Evolutionary conservation across 108 stramenopile genomes (phyloP).

Genomic region (Fistulifera solaris): DNA sequence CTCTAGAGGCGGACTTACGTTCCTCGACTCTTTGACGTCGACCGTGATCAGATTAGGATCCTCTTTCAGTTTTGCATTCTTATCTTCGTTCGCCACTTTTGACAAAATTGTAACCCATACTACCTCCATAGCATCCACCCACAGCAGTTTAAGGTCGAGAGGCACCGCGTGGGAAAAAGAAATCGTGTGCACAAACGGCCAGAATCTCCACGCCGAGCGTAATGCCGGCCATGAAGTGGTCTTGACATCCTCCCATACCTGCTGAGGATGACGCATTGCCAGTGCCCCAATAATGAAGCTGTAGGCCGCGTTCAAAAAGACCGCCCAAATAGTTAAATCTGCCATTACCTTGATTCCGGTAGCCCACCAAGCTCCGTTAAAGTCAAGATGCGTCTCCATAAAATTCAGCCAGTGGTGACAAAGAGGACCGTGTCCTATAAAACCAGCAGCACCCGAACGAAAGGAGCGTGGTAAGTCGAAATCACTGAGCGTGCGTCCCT

Average conservation of each 20-base stretch:
- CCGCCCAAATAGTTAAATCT: slow-evolving; percentile 18
- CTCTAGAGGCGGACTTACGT: slow-evolving; percentile 6
- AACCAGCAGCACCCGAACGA: slow-evolving; percentile 49
- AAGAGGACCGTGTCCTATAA: slow-evolving; percentile 69
- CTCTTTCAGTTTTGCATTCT: slow-evolving; percentile 12
- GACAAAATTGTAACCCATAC: slow-evolving; percentile 86
- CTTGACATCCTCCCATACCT: slow-evolving; percentile 58
- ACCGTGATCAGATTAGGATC: slow-evolving; percentile 1
- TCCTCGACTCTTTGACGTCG: not conserved
- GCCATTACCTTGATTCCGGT: slow-evolving; percentile 42
- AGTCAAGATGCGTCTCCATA: slow-evolving; percentile 47
- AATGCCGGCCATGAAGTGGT: slow-evolving; percentile 59
- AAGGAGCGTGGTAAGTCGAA: slow-evolving; percentile 42
- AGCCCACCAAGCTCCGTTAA: slow-evolving; percentile 45
- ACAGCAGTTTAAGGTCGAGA: slow-evolving; percentile 82
- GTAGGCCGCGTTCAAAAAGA: slow-evolving; percentile 18
- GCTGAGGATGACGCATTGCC: slow-evolving; percentile 21
- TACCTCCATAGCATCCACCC: slow-evolving; percentile 92
- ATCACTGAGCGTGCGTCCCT: slow-evolving; percentile 28
- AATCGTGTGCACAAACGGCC: slow-evolving; percentile 90
- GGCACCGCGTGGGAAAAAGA: slow-evolving; percentile 83
- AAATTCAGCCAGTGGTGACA: slow-evolving; percentile 60
- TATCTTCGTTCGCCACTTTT: slow-evolving; percentile 36
- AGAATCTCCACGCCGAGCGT: slow-evolving; percentile 70
- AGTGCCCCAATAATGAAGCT: slow-evolving; percentile 37